phyloP scores from a whole-genome alignment of 73 alveolate genomes.

The Stentor coeruleus region DNA sequence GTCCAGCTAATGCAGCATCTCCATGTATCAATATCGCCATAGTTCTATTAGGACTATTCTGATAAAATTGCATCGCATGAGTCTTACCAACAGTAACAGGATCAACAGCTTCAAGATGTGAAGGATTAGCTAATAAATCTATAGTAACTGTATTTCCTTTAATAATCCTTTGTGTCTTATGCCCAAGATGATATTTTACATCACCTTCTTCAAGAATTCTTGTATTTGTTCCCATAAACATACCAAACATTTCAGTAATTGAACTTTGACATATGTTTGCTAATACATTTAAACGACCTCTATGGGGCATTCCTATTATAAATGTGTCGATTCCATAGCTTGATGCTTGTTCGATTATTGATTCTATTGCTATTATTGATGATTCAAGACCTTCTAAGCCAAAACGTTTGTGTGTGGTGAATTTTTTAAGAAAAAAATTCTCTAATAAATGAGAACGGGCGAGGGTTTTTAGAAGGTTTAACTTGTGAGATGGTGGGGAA shows the following conservation, averaged over 20 bases:
- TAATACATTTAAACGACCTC: conserved; percentile 93
- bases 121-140: conserved; percentile 87
- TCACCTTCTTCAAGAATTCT: conserved; percentile 29
- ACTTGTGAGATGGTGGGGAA: conserved; percentile 48
- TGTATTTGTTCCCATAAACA: conserved; percentile 33
- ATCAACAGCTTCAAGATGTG: conserved; percentile 88
- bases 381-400: conserved; percentile 72
- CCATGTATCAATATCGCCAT: conserved; percentile 81
- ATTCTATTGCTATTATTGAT: conserved; percentile 39
- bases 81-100: conserved; percentile 83
- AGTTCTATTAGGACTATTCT: conserved; percentile 39
- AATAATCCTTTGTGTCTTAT: background rate
- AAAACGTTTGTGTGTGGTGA: conserved; percentile 81
- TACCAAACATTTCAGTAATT: conserved; percentile 36
- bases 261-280: conserved; percentile 50
- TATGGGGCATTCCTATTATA: conserved; percentile 92
- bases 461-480: conserved; percentile 53
- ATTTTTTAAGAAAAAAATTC: conserved; percentile 65
- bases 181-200: conserved; percentile 44
- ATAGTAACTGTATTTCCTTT: conserved; percentile 26
- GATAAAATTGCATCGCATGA: conserved; percentile 73
- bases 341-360: conserved; percentile 44
- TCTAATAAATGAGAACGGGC: conserved; percentile 70
- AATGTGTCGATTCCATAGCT: conserved; percentile 51
- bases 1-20: conserved; percentile 89